phyloP scores from a whole-genome alignment of 441 rosid genomes.

The Brassica balearica region DNA sequence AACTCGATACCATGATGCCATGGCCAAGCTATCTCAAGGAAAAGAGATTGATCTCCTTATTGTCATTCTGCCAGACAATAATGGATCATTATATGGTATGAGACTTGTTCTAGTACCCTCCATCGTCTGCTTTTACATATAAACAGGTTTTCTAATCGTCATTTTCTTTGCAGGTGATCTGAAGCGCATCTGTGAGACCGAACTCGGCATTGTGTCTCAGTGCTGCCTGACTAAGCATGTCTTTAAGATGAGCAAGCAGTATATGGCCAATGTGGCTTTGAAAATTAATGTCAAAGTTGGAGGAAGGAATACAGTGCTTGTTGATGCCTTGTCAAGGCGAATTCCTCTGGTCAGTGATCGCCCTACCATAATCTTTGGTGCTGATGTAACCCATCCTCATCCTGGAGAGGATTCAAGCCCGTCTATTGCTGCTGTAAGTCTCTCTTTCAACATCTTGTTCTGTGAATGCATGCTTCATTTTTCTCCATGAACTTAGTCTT shows the following conservation, averaged over 20 bases:
- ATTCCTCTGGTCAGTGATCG: constrained; percentile 92
- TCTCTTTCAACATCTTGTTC: constrained; percentile 4
- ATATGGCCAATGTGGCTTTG: constrained; percentile 88
- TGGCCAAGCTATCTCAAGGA: constrained; percentile 62
- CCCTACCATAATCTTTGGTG: constrained; percentile 95
- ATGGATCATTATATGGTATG: constrained; percentile 94
- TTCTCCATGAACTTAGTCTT: constrained; percentile 9
- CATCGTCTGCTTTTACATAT: not conserved
- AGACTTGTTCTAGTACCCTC: not conserved
- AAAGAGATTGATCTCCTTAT: constrained; percentile 91
- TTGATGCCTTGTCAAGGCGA: constrained; percentile 86
- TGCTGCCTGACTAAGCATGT: constrained; percentile 93
- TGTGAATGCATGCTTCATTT: not conserved
- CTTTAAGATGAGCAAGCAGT: constrained; percentile 79
- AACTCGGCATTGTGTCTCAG: constrained; percentile 93
- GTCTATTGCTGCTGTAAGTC: constrained; percentile 92
- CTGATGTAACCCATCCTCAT: constrained; percentile 98
- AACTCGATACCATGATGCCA: constrained; percentile 89
- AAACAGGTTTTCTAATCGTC: not conserved
- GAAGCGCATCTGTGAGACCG: constrained; percentile 95
- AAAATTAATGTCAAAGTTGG: constrained; percentile 98
- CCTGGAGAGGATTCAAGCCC: constrained; percentile 99
- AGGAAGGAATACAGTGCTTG: constrained; percentile 92
- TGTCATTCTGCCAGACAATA: constrained; percentile 90
- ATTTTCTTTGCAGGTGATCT: constrained; percentile 67